Base-by-base conservation (phyloP, 2,329 filamentous ascomycete species). In the Apiospora kogelbergensis region DNA sequence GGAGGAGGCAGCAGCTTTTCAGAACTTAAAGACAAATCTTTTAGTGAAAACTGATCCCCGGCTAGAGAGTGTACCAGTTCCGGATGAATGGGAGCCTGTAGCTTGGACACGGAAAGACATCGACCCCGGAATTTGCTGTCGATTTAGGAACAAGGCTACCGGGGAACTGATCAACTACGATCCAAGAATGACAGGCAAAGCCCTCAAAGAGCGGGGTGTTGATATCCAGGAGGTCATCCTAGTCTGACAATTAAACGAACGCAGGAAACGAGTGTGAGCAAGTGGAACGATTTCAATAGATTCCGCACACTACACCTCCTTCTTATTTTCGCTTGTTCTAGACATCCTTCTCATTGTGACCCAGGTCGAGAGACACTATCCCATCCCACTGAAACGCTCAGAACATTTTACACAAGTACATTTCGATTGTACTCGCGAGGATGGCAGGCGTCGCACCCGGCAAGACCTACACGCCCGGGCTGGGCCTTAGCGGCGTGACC, bases 391-490 rank as follows among this genome's bases (percentile, higher is more conserved):
- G n/a, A n/a, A n/a, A n/a, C n/a, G n/a, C n/a, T n/a, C n/a, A n/a
- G n/a, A n/a, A n/a, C n/a, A n/a, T n/a, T n/a, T n/a, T n/a, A n/a
- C n/a, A n/a, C n/a, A n/a, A n/a, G n/a, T n/a, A n/a, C n/a, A n/a
- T 57, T 57, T 20, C 30, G 3, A 11, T 60, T 2, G 5, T 3
- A 45, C 6, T 26, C 30, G 37, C 6, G 6, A n/a, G 20, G 20
- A 75, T 75, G 73, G 73, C 73, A 13, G 73, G 72, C 41, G 69
- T 73, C 53, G 33, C 67, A 37, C 73, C 73, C 17, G 73, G 73
- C 20, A 71, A 70, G 66, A 71, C 73, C 24, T 69, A 70, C 3
- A 72, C 71, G 6, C 69, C 73, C 11, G 73, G 70, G 11, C 68
- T 74, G 20, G 73, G 74, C 66, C 74, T 74, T 70, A 73, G 70